These are phyloP conservation scores for Rhododendron williamsianum DNA, from an alignment of 148 eudicot genomes.

Conservation along the genomic window DNA sequence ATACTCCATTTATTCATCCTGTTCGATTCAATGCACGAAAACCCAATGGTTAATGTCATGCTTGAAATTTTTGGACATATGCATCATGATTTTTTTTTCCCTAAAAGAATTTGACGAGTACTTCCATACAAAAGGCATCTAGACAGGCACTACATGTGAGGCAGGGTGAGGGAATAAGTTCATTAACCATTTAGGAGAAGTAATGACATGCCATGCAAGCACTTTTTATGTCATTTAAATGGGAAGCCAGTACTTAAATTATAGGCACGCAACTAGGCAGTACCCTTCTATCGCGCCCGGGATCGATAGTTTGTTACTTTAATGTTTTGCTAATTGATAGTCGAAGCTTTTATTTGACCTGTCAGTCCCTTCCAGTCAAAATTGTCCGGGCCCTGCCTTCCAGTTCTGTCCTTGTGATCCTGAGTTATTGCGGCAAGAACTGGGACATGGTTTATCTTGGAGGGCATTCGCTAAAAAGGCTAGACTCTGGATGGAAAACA, in stretches of 20 bases:
- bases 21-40: neutral
- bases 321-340: neutral
- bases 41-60: neutral
- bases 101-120: neutral
- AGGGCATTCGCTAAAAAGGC: neutral
- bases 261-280: neutral
- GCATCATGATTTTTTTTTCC: neutral
- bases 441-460: slow-evolving; percentile 33
- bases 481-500: slow-evolving; percentile 18
- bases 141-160: neutral
- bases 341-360: neutral
- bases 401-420: slow-evolving; percentile 17
- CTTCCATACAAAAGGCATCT: too few species aligned
- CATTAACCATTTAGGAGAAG: neutral
- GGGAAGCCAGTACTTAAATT: neutral
- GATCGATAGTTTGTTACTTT: neutral
- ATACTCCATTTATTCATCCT: neutral
- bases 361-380: slow-evolving; percentile 23
- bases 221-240: neutral
- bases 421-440: slow-evolving; percentile 21
- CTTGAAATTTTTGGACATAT: neutral
- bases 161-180: neutral
- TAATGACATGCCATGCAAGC: neutral
- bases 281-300: neutral
- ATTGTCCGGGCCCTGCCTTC: slow-evolving; percentile 24